Base-by-base conservation (phyloP, 2,329 filamentous ascomycete species). In the Xylariaceae sp. region DNA sequence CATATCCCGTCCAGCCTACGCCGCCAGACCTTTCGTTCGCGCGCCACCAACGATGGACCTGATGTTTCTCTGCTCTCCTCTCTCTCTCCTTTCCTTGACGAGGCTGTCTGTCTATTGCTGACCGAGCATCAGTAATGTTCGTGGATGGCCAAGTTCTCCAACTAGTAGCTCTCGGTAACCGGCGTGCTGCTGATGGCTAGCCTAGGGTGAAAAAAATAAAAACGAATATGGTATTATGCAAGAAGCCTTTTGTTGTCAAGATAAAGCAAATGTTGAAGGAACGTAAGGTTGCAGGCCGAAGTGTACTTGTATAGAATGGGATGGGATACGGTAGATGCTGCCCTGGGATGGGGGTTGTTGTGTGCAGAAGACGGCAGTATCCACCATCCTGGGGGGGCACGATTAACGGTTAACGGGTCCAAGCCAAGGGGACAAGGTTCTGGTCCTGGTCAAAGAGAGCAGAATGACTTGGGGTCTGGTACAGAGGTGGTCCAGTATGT, bases 1-100 rank as follows among this genome's bases (percentile, higher is more conserved):
- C 73, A 75, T 77, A 58, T 68, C 69, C 52, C 51, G n/a, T n/a
- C 45, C 53, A 50, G 49, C 42, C 51, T 37, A 46, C 43, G 49
- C 44, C 44, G 45, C 32, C 34, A 28, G 39, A 45, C 46, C 48
- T 49, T 16, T 48, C 42, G 44, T 48, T 39, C 41, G 42, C 46
- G 46, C 50, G 50, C 42, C 41, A 41, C 48, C 44, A 35, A 42
- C 45, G 42, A 46, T 42, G 34, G 42, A 46, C 34, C 33, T 34
- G 17, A 34, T 17, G 33, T 37, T n/a, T 28, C 22, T 26, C 6
- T 11, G 6, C 22, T 26, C n/a, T 37, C 19, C 34, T 26, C 34
- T 37, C 8, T 37, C 22, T 37, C 34, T 28, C 22, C 16, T 4
- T 7, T 32, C 16, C 30, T 6, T 26, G 22, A 26, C 22, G 22